phyloP scores from a whole-genome alignment of 2,329 filamentous ascomycete species.

The Westerdykella sp. region DNA sequence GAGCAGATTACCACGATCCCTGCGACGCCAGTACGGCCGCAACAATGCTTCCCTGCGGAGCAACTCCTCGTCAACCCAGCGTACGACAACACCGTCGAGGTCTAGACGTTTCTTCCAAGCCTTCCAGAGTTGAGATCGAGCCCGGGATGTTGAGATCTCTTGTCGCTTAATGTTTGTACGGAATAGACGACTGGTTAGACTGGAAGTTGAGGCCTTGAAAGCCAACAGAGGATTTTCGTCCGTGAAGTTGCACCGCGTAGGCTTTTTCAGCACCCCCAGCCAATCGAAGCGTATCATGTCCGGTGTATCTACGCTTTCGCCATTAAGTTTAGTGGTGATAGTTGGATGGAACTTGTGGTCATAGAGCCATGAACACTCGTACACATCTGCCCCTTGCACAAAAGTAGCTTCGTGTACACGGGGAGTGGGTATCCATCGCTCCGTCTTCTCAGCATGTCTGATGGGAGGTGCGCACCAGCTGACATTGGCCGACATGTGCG shows the following conservation, averaged over 20 bases:
- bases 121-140: conserved; percentile 37
- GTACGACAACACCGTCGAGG: conserved; percentile 36
- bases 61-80: conserved; percentile 37
- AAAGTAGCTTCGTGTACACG: conserved; percentile 52
- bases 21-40: conserved; percentile 34
- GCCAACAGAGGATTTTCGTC: conserved; percentile 49
- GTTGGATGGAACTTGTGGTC: conserved; percentile 38
- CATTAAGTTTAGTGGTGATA: conserved; percentile 43
- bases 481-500: conserved; percentile 50
- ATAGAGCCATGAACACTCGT: conserved; percentile 43
- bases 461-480: conserved; percentile 50
- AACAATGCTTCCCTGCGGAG: conserved; percentile 33
- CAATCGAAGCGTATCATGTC: conserved; percentile 49
- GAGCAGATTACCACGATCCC: conserved; percentile 33
- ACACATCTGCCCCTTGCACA: conserved; percentile 48
- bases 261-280: conserved; percentile 37
- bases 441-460: conserved; percentile 46
- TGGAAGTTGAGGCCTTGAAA: conserved; percentile 37
- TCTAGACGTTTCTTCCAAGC: conserved; percentile 37
- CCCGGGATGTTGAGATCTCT: conserved; percentile 35
- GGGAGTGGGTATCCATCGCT: conserved; percentile 51
- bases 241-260: conserved; percentile 34
- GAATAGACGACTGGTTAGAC: conserved; percentile 30
- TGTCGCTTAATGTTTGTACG: conserved; percentile 36
- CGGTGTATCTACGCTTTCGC: conserved; percentile 46